phyloP scores from a whole-genome alignment of 2,329 filamentous ascomycete genomes.

The Fusarium anguioides region DNA sequence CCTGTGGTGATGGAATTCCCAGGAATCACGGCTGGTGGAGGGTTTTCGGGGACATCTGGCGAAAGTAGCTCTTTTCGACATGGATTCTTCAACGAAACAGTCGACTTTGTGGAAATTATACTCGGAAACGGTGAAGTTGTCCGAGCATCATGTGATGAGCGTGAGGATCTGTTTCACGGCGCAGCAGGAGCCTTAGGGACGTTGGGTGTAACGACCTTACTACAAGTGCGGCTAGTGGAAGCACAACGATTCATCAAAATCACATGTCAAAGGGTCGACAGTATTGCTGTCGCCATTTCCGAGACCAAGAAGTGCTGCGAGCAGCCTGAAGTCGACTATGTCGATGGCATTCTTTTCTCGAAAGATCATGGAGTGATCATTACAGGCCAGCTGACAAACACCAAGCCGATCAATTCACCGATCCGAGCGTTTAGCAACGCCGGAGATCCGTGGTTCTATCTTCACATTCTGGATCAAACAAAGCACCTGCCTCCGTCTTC shows the following conservation, averaged over 20 bases:
- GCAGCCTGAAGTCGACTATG: constrained; percentile 58
- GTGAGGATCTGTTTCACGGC: constrained; percentile 67
- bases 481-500: neutral
- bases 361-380: constrained; percentile 63
- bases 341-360: constrained; percentile 69
- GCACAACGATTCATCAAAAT: constrained; percentile 66
- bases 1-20: constrained; percentile 79
- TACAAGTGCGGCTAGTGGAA: constrained; percentile 67
- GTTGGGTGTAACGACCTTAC: constrained; percentile 68
- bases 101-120: constrained; percentile 72
- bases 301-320: constrained; percentile 48
- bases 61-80: constrained; percentile 75
- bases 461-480: constrained; percentile 62
- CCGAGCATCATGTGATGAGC: constrained; percentile 57
- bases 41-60: constrained; percentile 73
- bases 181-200: constrained; percentile 70
- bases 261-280: constrained; percentile 61
- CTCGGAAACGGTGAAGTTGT: constrained; percentile 67
- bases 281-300: constrained; percentile 56
- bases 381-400: constrained; percentile 58
- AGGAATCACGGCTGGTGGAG: constrained; percentile 75
- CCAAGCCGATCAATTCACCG: neutral
- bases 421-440: constrained; percentile 60
- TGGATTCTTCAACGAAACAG: constrained; percentile 73
- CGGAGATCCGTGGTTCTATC: constrained; percentile 73